These are phyloP conservation scores for Ogataea ramenticola DNA, from an alignment of 805 yeast genomes.

Conservation along the genomic window DNA sequence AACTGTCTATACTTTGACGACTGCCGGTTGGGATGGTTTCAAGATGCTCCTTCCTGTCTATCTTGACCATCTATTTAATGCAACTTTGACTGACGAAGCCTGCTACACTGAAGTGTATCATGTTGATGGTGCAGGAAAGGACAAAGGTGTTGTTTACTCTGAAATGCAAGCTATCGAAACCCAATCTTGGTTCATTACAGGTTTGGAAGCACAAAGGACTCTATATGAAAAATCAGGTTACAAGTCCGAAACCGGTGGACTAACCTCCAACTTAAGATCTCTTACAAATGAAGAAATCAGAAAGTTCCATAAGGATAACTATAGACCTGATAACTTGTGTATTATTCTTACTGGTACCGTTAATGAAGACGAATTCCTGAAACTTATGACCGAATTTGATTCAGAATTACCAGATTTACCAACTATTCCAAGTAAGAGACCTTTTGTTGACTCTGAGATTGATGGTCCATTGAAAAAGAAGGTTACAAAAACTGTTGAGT, in stretches of 20 bases:
- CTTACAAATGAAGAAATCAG: constrained; percentile 70
- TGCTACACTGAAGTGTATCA: constrained; percentile 94
- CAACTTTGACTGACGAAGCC: constrained; percentile 84
- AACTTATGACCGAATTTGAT: constrained; percentile 57
- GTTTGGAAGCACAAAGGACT: constrained; percentile 51
- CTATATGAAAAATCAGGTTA: constrained; percentile 69
- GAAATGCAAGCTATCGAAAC: constrained; percentile 95
- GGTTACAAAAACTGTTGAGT: constrained; percentile 48
- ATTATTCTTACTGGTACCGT: constrained; percentile 81
- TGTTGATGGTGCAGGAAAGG: constrained; percentile 83
- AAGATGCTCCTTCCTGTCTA: constrained; percentile 77
- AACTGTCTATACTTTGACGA: constrained; percentile 83
- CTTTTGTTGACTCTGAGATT: constrained; percentile 69
- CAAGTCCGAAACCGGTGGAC: constrained; percentile 90
- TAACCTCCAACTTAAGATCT: constrained; percentile 65
- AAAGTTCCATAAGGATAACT: constrained; percentile 61
- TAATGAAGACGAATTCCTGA: constrained; percentile 65
- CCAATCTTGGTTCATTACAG: constrained; percentile 62
- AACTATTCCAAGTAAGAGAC: constrained; percentile 40
- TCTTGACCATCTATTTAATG: constrained; percentile 77
- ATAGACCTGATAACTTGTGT: constrained; percentile 79
- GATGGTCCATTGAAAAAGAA: constrained; percentile 32
- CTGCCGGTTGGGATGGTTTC: constrained; percentile 98
- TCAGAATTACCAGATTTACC: constrained; percentile 39
- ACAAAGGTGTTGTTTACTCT: constrained; percentile 93